Percentiles rank a stretch among this genome's conserved stretches.
phyloP scores from a whole-genome alignment of 1,284 basidiomycete genomes.

The Filobasidium uniguttulatum region DNA sequence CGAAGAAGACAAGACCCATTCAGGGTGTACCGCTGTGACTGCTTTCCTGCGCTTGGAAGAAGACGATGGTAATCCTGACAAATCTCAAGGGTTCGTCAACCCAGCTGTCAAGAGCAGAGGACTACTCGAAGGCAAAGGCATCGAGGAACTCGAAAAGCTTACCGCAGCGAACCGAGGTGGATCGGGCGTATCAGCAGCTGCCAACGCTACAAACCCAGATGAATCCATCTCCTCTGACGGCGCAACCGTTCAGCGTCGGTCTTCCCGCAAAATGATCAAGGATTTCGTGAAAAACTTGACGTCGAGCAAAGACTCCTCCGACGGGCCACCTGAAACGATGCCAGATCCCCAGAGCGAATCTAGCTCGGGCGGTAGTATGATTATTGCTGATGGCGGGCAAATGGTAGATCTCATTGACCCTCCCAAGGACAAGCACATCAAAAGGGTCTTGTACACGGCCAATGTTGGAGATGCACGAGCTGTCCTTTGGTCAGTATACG shows the following conservation, averaged over 20 bases:
- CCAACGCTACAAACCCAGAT: not conserved
- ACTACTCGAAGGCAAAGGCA: slow-evolving; percentile 31
- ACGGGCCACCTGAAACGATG: not conserved
- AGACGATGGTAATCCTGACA: slow-evolving; percentile 25
- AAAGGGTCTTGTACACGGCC: slow-evolving; percentile 82
- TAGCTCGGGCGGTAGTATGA: slow-evolving; percentile 12
- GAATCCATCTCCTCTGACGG: slow-evolving; percentile 2
- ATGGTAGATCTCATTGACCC: slow-evolving; percentile 33
- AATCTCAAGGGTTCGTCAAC: slow-evolving; percentile 28
- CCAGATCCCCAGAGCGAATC: not conserved
- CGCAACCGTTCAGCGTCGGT: slow-evolving; percentile 6
- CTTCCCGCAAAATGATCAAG: slow-evolving; percentile 22
- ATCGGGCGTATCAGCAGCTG: not conserved
- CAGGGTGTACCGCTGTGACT: slow-evolving; percentile 95
- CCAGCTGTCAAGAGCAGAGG: slow-evolving; percentile 26
- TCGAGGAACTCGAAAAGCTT: slow-evolving; percentile 30
- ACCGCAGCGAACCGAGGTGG: slow-evolving; percentile 8
- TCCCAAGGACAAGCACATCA: slow-evolving; percentile 28
- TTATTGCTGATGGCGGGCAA: slow-evolving; percentile 22
- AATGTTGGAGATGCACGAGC: slow-evolving; percentile 63
- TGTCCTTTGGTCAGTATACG: slow-evolving; percentile 32
- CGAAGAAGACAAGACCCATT: slow-evolving; percentile 78
- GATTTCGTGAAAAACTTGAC: slow-evolving; percentile 35
- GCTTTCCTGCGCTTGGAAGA: slow-evolving; percentile 93
- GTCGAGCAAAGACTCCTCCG: slow-evolving; percentile 12